These are phyloP conservation scores for Phtheirospermum japonicum DNA, from an alignment of 257 asterid species.

Conservation along the genomic window DNA sequence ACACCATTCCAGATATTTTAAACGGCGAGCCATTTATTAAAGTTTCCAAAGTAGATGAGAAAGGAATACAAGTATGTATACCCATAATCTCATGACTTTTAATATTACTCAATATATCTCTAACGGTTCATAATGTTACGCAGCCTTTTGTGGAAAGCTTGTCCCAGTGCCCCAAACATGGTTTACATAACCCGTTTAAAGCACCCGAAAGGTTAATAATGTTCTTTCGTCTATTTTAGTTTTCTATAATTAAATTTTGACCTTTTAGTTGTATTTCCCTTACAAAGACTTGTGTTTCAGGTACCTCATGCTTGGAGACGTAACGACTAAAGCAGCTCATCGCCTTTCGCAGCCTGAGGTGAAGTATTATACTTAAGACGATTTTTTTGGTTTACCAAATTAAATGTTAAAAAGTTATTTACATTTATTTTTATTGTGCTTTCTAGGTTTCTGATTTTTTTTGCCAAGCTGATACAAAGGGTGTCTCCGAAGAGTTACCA, in stretches of 20 bases:
- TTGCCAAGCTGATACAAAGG: conserved; percentile 83
- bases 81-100: not conserved
- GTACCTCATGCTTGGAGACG: conserved; percentile 92
- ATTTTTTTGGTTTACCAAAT: not conserved
- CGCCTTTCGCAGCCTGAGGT: no score
- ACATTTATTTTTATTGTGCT: conserved; percentile 23
- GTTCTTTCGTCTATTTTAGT: no score
- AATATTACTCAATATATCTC: not conserved
- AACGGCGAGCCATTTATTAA: conserved; percentile 89
- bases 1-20: conserved; percentile 71
- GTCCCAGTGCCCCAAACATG: conserved; percentile 86
- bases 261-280: conserved; percentile 6
- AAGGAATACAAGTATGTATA: conserved; percentile 58
- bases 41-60: conserved; percentile 75
- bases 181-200: conserved; percentile 91
- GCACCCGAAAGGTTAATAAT: no score
- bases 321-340: conserved; percentile 84
- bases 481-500: conserved; percentile 95
- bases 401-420: not conserved
- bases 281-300: conserved; percentile 33
- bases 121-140: conserved; percentile 27
- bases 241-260: not conserved
- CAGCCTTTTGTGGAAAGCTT: conserved; percentile 97
- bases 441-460: conserved; percentile 83
- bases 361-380: no score